Percentiles rank a stretch among this genome's conserved stretches.
phyloP scores from a whole-genome alignment of 2,329 filamentous ascomycete genomes.

The Aureobasidium sp. region DNA sequence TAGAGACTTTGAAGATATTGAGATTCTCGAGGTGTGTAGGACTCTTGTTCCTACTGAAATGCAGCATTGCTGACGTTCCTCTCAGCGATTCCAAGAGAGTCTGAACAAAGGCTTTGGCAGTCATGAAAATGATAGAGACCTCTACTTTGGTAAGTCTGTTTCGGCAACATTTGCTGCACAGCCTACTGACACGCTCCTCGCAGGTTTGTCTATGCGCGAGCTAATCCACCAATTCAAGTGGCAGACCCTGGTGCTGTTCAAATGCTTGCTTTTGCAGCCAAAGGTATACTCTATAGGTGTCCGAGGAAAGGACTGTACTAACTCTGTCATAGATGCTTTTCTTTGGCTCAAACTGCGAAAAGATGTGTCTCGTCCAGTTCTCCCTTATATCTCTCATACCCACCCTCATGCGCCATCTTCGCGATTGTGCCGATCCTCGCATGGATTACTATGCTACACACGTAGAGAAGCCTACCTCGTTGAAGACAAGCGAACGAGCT shows the following conservation, averaged over 20 bases:
- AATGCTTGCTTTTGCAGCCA: conserved; percentile 85
- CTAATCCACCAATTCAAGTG: conserved; percentile 90
- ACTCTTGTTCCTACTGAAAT: neutral
- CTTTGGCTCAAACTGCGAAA: conserved; percentile 92
- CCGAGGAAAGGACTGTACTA: neutral
- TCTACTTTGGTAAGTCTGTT: conserved; percentile 64
- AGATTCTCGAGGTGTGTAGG: conserved; percentile 59
- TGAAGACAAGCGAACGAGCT: conserved; percentile 83
- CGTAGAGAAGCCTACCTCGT: conserved; percentile 66
- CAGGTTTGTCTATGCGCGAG: conserved; percentile 68
- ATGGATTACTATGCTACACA: conserved; percentile 73
- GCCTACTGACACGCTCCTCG: neutral
- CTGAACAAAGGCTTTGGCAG: conserved; percentile 51
- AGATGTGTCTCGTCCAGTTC: conserved; percentile 97
- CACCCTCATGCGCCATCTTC: conserved; percentile 79
- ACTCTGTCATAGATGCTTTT: conserved; percentile 73
- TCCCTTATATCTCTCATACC: conserved; percentile 92
- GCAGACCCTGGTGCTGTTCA: conserved; percentile 88
- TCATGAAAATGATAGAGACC: conserved; percentile 67
- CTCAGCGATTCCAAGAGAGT: conserved; percentile 70
- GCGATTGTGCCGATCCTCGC: conserved; percentile 91
- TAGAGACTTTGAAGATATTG: conserved; percentile 78
- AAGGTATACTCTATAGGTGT: conserved; percentile 52
- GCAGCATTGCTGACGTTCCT: conserved; percentile 33
- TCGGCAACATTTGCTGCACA: neutral